These are phyloP conservation scores for Pythium utonaiense DNA, from an alignment of 352 stramenopile genomes.

Conservation along the genomic window DNA sequence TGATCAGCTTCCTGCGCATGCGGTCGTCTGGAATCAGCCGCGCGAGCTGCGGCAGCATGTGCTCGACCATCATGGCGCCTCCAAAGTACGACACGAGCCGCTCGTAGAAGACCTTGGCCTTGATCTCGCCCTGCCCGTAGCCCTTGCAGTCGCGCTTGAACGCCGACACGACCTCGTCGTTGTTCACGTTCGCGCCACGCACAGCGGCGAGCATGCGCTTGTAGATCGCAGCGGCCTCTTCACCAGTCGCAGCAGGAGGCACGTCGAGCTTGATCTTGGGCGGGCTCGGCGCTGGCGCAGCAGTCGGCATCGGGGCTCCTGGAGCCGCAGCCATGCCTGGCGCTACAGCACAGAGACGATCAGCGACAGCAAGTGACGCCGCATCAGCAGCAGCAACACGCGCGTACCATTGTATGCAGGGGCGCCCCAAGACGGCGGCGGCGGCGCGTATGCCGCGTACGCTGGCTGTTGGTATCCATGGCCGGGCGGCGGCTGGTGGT, in stretches of 20 bases:
- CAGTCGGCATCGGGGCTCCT: background rate
- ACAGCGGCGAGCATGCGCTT: constrained; percentile 77
- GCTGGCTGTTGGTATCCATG: background rate
- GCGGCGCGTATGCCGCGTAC: background rate
- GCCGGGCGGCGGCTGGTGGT: background rate
- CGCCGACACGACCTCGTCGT: constrained; percentile 60
- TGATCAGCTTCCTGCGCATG: constrained; percentile 72
- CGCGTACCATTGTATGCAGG: constrained; percentile 7
- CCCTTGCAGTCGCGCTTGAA: constrained; percentile 83
- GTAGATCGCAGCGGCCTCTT: constrained; percentile 77
- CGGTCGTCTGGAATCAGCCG: constrained; percentile 74
- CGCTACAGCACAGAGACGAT: background rate
- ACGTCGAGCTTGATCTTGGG: constrained; percentile 33
- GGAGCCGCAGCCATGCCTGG: background rate
- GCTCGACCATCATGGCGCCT: constrained; percentile 68
- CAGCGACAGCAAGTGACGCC: background rate
- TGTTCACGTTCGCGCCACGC: constrained; percentile 64
- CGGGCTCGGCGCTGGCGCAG: background rate
- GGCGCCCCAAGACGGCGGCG: constrained; percentile 6
- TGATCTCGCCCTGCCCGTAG: constrained; percentile 62
- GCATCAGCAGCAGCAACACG: background rate
- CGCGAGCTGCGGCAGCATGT: constrained; percentile 76
- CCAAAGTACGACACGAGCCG: constrained; percentile 63
- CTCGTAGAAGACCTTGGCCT: constrained; percentile 58
- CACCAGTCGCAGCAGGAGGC: constrained; percentile 52